Conservation (phyloP, 2,329 filamentous ascomycete genomes). For the Epichloe scottii region DNA sequence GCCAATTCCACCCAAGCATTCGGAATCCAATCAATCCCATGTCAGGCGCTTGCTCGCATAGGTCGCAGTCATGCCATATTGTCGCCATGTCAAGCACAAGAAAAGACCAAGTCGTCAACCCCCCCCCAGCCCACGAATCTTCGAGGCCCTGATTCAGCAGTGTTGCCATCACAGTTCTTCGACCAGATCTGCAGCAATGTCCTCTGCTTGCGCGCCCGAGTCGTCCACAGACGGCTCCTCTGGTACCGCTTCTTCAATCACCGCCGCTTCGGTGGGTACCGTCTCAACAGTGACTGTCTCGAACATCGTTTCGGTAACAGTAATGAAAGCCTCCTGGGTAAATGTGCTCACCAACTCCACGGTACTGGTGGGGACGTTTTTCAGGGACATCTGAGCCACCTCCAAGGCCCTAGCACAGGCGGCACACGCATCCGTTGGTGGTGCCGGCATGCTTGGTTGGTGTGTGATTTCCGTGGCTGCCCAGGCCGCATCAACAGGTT, state of each 20-base stretch:
- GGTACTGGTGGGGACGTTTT: conserved; percentile 1
- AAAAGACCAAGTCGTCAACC: not conserved
- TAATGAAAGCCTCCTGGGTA: conserved; percentile 13
- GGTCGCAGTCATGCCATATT: not conserved
- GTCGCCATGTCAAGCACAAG: not conserved
- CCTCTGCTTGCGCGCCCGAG: not conserved
- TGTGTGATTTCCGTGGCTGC: conserved; percentile 12
- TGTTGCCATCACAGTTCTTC: not conserved
- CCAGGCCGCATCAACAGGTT: conserved; percentile 12
- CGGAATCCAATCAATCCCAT: not conserved
- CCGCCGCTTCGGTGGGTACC: conserved; percentile 6
- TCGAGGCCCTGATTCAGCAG: not conserved
- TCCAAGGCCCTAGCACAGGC: conserved; percentile 9
- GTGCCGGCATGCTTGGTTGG: conserved; percentile 4
- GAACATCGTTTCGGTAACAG: conserved; percentile 19
- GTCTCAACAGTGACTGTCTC: conserved; percentile 7
- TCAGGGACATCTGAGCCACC: conserved; percentile 1
- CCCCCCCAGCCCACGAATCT: not conserved
- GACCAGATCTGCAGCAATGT: not conserved
- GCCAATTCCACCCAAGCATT: not conserved
- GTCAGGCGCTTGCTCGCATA: conserved; percentile 1
- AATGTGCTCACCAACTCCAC: conserved; percentile 3
- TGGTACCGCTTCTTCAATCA: conserved; percentile 3
- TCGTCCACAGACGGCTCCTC: not conserved
- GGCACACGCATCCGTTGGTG: conserved; percentile 12